These are phyloP conservation scores for Pseudomicrostroma phylloplanum DNA, from an alignment of 1,284 basidiomycete species.

Conservation along the genomic window DNA sequence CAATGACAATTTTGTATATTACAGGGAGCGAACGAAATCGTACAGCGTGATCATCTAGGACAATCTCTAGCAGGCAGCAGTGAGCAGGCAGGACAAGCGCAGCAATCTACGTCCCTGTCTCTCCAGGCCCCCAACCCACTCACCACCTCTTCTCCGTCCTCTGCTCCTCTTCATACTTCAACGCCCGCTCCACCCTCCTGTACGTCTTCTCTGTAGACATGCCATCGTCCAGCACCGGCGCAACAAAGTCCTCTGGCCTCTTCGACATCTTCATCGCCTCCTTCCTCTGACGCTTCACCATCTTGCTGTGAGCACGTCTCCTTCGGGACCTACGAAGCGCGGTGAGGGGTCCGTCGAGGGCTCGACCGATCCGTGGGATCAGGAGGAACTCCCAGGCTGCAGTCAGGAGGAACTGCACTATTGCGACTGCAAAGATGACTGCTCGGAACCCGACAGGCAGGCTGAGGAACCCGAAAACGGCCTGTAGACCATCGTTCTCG, in stretches of 20 bases:
- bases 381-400: slow-evolving; percentile 20
- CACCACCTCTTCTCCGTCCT: neutral
- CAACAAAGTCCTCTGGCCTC: too few species aligned
- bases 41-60: too few species aligned
- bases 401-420: slow-evolving; percentile 20
- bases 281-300: too few species aligned
- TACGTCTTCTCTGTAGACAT: slow-evolving; percentile 2
- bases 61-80: too few species aligned
- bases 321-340: slow-evolving; percentile 13
- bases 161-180: slow-evolving; percentile 6
- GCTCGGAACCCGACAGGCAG: slow-evolving; percentile 19
- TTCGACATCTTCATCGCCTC: neutral
- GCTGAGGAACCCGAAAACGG: slow-evolving; percentile 25
- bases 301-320: neutral
- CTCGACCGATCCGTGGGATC: slow-evolving; percentile 9
- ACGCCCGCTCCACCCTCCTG: neutral
- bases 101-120: too few species aligned
- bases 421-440: slow-evolving; percentile 28
- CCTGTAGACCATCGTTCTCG: slow-evolving; percentile 59
- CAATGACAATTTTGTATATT: too few species aligned
- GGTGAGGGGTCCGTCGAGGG: slow-evolving; percentile 13
- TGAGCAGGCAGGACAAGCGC: too few species aligned
- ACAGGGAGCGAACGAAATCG: too few species aligned
- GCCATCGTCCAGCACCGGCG: neutral
- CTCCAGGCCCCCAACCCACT: neutral